Percentiles rank a stretch among this genome's conserved stretches.
phyloP scores from a whole-genome alignment of 2,329 filamentous ascomycete genomes.

The Cytospora piceae region DNA sequence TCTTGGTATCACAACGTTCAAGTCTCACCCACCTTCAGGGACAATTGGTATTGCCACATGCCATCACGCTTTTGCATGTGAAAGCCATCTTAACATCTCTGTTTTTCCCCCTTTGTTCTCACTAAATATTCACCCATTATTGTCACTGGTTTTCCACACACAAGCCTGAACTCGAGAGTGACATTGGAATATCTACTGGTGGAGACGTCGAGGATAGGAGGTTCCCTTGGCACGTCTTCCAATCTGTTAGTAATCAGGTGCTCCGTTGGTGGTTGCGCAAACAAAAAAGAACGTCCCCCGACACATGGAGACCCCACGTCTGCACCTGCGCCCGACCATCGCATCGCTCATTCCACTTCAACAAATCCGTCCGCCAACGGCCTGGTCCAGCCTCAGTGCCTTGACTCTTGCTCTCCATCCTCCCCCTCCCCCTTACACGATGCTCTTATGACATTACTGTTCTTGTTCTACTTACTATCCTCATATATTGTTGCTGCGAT shows the following conservation, averaged over 20 bases:
- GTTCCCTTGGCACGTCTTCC: neutral
- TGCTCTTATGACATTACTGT: slow-evolving; percentile 27
- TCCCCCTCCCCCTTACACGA: neutral
- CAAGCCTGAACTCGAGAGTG: neutral
- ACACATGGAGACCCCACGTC: slow-evolving; percentile 6
- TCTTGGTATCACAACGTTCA: too few relatives aligned
- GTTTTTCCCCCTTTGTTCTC: neutral
- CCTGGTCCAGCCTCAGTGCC: slow-evolving; percentile 10
- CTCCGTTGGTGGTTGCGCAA: neutral
- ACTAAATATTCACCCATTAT: neutral
- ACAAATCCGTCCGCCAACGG: slow-evolving; percentile 10
- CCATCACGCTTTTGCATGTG: neutral
- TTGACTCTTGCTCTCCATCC: neutral
- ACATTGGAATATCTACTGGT: neutral
- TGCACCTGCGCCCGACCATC: neutral
- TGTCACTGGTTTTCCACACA: neutral
- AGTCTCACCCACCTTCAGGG: neutral
- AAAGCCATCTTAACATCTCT: neutral
- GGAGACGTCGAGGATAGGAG: neutral
- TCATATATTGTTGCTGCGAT: slow-evolving; percentile 23
- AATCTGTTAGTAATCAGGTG: neutral
- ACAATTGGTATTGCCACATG: neutral
- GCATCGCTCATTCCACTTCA: slow-evolving; percentile 9
- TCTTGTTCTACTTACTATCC: slow-evolving; percentile 25
- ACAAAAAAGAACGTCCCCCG: neutral